Conservation (phyloP, 2,329 filamentous ascomycete species). For the Basipetospora chlamydospora region DNA sequence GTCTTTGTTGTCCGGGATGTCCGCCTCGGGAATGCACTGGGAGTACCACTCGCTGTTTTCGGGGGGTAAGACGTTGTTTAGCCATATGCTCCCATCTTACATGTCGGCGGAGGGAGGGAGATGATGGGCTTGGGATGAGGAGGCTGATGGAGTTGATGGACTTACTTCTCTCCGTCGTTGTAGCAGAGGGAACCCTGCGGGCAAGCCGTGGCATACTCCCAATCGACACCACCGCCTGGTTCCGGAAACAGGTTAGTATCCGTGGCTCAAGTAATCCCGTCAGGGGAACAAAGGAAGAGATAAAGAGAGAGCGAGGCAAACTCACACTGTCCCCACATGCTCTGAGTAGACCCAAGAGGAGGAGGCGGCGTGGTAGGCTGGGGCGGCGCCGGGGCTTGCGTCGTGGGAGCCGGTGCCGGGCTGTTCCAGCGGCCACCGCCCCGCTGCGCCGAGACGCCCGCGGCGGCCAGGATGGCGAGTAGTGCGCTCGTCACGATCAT, state of each 20-base stretch:
- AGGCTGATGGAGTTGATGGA: background rate
- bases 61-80: background rate
- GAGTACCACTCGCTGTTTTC: slow-evolving; percentile 5
- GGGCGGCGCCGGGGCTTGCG: background rate
- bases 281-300: too few species aligned
- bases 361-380: slow-evolving; percentile 1
- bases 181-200: slow-evolving; percentile 3
- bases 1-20: background rate
- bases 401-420: background rate
- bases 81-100: background rate
- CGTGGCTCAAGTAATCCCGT: too few species aligned
- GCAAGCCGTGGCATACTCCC: slow-evolving; percentile 5
- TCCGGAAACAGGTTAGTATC: background rate
- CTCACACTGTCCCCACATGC: slow-evolving; percentile 6
- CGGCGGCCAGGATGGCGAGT: background rate
- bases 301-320: background rate
- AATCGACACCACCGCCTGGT: slow-evolving; percentile 4
- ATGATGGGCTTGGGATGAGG: background rate
- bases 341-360: slow-evolving; percentile 2
- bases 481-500: slow-evolving; percentile 2
- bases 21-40: slow-evolving; percentile 3
- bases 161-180: slow-evolving; percentile 7
- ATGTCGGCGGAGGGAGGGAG: too few species aligned
- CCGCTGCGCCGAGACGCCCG: slow-evolving; percentile 4
- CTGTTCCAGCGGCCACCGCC: background rate